Evolutionary conservation across 495 filamentous ascomycete genomes (phyloP), one percentile per base, ranked within the genome.

Genomic region (Neurospora pannonica): DNA sequence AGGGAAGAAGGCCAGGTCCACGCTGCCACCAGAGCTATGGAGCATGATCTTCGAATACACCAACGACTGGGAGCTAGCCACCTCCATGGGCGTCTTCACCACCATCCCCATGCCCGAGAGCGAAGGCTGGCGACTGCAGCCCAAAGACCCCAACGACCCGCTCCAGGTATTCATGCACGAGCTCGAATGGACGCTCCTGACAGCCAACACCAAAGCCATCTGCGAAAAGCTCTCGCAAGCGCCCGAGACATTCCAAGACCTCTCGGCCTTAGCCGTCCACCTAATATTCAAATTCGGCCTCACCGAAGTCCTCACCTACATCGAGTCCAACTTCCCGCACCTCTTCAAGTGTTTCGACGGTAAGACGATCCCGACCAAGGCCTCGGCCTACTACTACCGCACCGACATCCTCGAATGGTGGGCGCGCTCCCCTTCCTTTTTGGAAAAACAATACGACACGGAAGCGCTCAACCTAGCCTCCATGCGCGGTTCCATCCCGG

Each of bases 271-370:
- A 2, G 92, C 92, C 46, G 93, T 95, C 74, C 93, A 95, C 76
- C 89, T 97, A 36, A 94, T 97, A 77, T 92, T 97, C 84, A 95
- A 95, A 76, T 98, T 97, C 78, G 92, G 89, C 39, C 90, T 93
- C 74, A 92, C 89, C 21, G 88, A 91, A 38, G 87, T 97, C 17
- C 90, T 98, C 24, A 87, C 89, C 13, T 94, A 94, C 79, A 87
- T 98, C n/a, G 93, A 94, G 76, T 86, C 89, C 39, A 86, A 92
- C 71, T 88, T 92, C 75, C 89, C 91, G 69, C 90, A 93, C 74
- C 88, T 97, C 5, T 95, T 97, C 81, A 92, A 89, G 89, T 89
- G 88, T 34, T 97, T 94, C 76, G 93, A 90, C 72, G 90, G 93
- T 72, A 93, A 91, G 72, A 89, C 93, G 62, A 88, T 96, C 17